A percentile compares a stretch with the other conserved stretches of the same genome.
Evolutionary conservation across 163 green algal genomes (phyloP).

Genomic region (Prototheca cutis): DNA sequence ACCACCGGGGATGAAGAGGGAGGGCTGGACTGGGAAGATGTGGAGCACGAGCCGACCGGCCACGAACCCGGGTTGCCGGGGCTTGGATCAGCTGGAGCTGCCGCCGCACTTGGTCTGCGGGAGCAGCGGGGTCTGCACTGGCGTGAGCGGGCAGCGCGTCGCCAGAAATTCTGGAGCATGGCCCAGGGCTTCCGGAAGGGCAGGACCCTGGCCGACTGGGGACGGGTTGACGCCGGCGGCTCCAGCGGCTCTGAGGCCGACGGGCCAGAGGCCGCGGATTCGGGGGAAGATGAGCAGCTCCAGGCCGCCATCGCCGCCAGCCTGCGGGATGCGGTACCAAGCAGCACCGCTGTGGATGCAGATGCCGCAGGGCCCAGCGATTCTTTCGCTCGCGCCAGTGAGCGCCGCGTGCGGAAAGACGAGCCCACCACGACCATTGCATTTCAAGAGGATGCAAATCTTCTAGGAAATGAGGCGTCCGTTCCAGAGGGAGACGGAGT

Average conservation of each 20-base stretch:
- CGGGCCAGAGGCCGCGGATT: not conserved
- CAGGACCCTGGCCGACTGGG: slow-evolving; percentile 76
- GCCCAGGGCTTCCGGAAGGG: slow-evolving; percentile 74
- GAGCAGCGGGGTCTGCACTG: slow-evolving; percentile 29
- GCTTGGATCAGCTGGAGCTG: not conserved
- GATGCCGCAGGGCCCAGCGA: not conserved
- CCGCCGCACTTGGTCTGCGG: not conserved
- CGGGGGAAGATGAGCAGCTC: slow-evolving; percentile 36
- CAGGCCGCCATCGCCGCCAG: slow-evolving; percentile 59
- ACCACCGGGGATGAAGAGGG: slow-evolving; percentile 1
- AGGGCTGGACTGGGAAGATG: slow-evolving; percentile 39
- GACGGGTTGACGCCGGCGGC: slow-evolving; percentile 10
- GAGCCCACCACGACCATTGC: too few relatives aligned
- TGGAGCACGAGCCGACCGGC: slow-evolving; percentile 23
- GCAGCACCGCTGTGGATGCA: not conserved
- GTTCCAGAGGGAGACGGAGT: not conserved
- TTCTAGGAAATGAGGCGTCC: too few relatives aligned
- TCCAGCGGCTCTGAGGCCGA: not conserved
- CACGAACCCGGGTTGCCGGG: slow-evolving; percentile 1
- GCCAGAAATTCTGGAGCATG: slow-evolving; percentile 72
- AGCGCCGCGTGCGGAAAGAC: too few relatives aligned
- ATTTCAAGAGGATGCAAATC: too few relatives aligned
- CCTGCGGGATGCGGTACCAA: too few relatives aligned
- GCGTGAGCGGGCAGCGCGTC: slow-evolving; percentile 47
- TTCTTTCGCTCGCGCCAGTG: too few relatives aligned